Evolutionary conservation across 1,284 basidiomycete genomes (phyloP).

Genomic region (Cryptococcus depauperatus): DNA sequence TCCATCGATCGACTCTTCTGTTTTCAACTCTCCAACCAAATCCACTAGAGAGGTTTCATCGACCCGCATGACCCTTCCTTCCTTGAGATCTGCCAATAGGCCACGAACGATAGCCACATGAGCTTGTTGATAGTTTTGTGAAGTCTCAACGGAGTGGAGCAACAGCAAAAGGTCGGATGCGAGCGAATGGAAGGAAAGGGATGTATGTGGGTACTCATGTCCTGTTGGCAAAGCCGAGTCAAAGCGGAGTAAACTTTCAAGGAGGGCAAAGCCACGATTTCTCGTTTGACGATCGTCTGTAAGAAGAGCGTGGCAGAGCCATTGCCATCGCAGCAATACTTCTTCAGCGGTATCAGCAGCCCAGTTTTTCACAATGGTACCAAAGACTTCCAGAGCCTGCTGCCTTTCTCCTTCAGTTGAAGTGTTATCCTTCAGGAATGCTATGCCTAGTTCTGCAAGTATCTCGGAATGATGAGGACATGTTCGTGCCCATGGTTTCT

Average conservation of each 20-base stretch:
- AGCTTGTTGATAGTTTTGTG: constrained; percentile 13
- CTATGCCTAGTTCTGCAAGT: constrained; percentile 34
- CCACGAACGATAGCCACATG: constrained; percentile 20
- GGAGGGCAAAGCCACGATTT: constrained; percentile 28
- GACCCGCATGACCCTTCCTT: constrained; percentile 26
- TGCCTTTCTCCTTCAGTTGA: constrained; percentile 32
- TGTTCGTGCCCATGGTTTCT: constrained; percentile 36
- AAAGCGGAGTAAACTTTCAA: constrained; percentile 26
- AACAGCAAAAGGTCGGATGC: constrained; percentile 24
- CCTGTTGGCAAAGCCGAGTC: constrained; percentile 23
- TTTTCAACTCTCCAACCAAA: constrained; percentile 8
- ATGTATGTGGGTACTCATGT: constrained; percentile 19
- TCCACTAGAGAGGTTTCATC: constrained; percentile 16
- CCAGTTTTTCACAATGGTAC: constrained; percentile 35
- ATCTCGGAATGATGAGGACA: constrained; percentile 39
- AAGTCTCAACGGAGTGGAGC: constrained; percentile 22
- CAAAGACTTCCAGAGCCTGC: constrained; percentile 40
- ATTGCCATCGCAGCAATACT: constrained; percentile 37
- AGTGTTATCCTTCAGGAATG: constrained; percentile 26
- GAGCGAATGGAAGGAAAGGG: constrained; percentile 24
- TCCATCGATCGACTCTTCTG: constrained; percentile 9
- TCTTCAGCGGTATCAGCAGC: constrained; percentile 34
- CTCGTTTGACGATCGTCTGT: constrained; percentile 28
- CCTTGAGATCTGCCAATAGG: constrained; percentile 22
- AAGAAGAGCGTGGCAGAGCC: constrained; percentile 33